Base-by-base conservation (phyloP, 2,329 filamentous ascomycete species). In the Ophiocordyceps unilateralis region DNA sequence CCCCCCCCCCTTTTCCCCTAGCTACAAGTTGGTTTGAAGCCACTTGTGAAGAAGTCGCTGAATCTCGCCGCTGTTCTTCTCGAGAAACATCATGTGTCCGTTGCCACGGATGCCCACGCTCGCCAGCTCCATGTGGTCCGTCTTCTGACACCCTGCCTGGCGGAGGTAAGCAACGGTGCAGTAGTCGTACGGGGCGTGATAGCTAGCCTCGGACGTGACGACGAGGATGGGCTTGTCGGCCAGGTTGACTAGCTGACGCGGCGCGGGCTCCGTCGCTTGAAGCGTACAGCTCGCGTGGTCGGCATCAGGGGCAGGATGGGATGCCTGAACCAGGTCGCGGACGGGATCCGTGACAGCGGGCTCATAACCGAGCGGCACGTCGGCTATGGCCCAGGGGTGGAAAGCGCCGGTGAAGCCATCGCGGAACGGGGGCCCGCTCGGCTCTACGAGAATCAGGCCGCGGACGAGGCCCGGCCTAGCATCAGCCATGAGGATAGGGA, bases 1-100 rank as follows among this genome's bases (percentile, higher is more conserved):
- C 17, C 7, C 5, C 17, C n/a, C n/a, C n/a, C 17, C 14, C 32
- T 26, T 26, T 26, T n/a, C n/a, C n/a, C n/a, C n/a, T n/a, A n/a
- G n/a, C n/a, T n/a, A n/a, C n/a, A n/a, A n/a, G n/a, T n/a, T n/a
- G n/a, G n/a, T n/a, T n/a, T n/a, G n/a, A n/a, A 56, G 51, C 53
- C 53, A 58, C 4, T 44, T 28, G n/a, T 51, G 43, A 3, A 58
- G 23, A 12, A 50, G 43, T 21, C 39, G 37, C 28, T 55, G 51
- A 40, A 68, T 63, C 38, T 58, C 47, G 45, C 62, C 51, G 43
- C 62, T 69, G 49, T 70, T 70, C 55, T 59, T 62, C 55, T 69
- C 67, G 55, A 70, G 53, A 46, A 69, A 67, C 44, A 66, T 59
- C 60, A 70, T 61, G 52, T 70, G 66, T 0, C 62, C 65, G 45